Conservation (phyloP, 2,329 filamentous ascomycete genomes). For the Stemphylium vesicarium region DNA sequence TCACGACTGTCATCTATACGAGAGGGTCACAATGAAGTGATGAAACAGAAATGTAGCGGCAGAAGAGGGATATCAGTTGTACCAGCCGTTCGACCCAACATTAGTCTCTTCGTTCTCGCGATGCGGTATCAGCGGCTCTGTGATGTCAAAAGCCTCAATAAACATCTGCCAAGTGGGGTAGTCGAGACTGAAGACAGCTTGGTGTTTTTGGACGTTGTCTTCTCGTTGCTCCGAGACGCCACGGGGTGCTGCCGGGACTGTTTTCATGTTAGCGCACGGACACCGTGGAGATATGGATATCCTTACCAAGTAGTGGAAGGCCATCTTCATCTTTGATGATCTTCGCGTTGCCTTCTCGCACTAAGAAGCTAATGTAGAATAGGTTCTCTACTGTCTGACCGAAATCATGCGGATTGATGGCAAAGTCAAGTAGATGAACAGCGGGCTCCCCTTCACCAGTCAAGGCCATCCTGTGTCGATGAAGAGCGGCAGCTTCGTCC, state of each 20-base stretch:
- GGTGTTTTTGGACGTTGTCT: constrained; percentile 65
- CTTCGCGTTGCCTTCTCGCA: constrained; percentile 80
- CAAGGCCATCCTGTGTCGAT: constrained; percentile 66
- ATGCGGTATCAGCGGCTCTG: constrained; percentile 83
- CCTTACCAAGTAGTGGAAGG: constrained; percentile 81
- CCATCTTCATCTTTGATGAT: constrained; percentile 75
- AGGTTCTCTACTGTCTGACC: constrained; percentile 96
- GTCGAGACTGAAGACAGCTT: constrained; percentile 88
- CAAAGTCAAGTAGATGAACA: constrained; percentile 82
- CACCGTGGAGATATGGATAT: background rate
- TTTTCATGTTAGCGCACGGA: constrained; percentile 7
- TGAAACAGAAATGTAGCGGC: too few species aligned
- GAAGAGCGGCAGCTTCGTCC: constrained; percentile 62
- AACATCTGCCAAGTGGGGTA: constrained; percentile 82
- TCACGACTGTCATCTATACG: background rate
- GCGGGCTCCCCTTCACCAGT: constrained; percentile 63
- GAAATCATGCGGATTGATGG: constrained; percentile 88
- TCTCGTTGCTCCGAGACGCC: constrained; percentile 62
- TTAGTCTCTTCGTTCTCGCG: constrained; percentile 53
- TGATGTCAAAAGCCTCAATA: constrained; percentile 76
- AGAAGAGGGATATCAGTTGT: constrained; percentile 14
- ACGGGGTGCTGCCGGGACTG: constrained; percentile 55
- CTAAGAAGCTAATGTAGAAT: constrained; percentile 94
- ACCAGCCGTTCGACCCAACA: constrained; percentile 36
- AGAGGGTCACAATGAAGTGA: background rate